phyloP scores from a whole-genome alignment of 2,329 filamentous ascomycete genomes.

The Xylaria multiplex region DNA sequence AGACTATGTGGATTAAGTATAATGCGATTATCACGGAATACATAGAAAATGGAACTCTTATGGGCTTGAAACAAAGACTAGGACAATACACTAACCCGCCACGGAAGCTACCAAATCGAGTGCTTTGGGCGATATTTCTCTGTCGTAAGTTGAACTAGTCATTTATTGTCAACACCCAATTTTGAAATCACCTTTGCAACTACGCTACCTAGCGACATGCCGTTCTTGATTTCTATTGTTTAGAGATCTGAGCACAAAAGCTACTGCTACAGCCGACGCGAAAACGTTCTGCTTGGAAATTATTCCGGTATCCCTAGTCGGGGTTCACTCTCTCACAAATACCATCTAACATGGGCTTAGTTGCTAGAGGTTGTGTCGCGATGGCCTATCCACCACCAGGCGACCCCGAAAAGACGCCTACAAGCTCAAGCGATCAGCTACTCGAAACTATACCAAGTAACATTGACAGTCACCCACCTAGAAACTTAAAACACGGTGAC shows the following conservation, averaged over 20 bases:
- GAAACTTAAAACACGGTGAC: not conserved
- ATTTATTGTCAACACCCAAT: not conserved
- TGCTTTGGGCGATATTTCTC: constrained; percentile 20
- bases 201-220: not conserved
- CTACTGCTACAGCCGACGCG: not conserved
- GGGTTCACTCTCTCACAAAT: not conserved
- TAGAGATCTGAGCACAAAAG: not conserved
- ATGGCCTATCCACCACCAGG: constrained; percentile 15
- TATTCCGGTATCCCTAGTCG: not conserved
- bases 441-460: not conserved
- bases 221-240: not conserved
- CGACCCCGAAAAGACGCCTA: not conserved
- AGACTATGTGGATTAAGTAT: not conserved
- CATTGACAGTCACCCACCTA: not conserved
- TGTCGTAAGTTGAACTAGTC: constrained; percentile 9
- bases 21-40: constrained; percentile 15
- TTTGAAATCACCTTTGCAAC: not conserved
- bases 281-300: not conserved
- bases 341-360: constrained; percentile 1
- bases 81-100: not conserved
- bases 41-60: constrained; percentile 13
- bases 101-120: constrained; percentile 10
- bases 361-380: constrained; percentile 5
- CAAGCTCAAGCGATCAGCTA: not conserved
- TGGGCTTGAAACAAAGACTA: not conserved